phyloP scores from a whole-genome alignment of 2,329 filamentous ascomycete genomes.

The Cytospora chrysosperma region DNA sequence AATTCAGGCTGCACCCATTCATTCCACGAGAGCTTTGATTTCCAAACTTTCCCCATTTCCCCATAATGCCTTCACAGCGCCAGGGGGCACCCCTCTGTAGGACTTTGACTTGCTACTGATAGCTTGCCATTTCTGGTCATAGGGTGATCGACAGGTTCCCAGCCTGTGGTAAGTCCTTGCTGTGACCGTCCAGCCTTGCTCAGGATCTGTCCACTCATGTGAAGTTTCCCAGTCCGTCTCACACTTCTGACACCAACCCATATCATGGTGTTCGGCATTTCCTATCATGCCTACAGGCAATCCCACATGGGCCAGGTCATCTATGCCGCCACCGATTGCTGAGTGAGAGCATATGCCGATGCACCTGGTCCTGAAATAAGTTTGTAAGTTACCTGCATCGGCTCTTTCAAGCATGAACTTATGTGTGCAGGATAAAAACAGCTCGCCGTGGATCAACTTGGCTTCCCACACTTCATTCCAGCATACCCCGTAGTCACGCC shows the following conservation, averaged over 20 bases:
- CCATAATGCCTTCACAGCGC: conserved; percentile 22
- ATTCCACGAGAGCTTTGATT: too few relatives aligned
- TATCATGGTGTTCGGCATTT: conserved; percentile 10
- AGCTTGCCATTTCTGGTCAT: conserved; percentile 23
- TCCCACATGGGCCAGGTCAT: neutral
- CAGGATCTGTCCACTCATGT: conserved; percentile 12
- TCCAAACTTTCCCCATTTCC: neutral
- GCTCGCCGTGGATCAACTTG: conserved; percentile 22
- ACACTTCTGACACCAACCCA: conserved; percentile 20
- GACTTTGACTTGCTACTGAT: conserved; percentile 3
- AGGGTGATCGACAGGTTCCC: conserved; percentile 20
- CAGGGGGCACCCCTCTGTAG: conserved; percentile 14
- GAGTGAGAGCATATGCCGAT: conserved; percentile 10
- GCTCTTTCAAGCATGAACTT: conserved; percentile 16
- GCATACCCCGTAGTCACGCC: conserved; percentile 1
- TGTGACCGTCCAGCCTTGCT: conserved; percentile 22
- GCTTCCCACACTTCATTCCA: conserved; percentile 11
- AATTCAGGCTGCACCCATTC: too few relatives aligned
- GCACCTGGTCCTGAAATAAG: neutral
- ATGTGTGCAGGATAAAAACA: conserved; percentile 19
- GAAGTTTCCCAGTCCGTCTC: conserved; percentile 23
- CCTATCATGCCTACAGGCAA: conserved; percentile 14
- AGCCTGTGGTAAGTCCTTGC: conserved; percentile 19
- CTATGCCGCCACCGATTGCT: neutral
- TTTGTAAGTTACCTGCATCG: conserved; percentile 13